Conservation (phyloP, 192 early-diverging fungal genomes). For the Umbelopsis ramanniana region DNA sequence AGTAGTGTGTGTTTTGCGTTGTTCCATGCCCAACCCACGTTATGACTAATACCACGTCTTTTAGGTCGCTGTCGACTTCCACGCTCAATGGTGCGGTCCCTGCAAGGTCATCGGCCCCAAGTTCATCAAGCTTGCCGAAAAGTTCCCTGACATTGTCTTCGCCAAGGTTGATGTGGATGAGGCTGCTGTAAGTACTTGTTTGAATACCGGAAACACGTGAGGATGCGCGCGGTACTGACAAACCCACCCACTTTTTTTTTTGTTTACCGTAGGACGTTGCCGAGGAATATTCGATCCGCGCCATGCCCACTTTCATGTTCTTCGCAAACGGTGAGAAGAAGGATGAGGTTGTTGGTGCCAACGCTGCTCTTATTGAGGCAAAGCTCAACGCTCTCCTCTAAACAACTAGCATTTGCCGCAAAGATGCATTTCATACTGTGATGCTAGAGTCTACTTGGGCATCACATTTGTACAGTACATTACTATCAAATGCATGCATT, state of each 20-base stretch:
- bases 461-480: slow-evolving; percentile 8
- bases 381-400: slow-evolving; percentile 29
- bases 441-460: too few species aligned
- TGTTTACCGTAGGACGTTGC: slow-evolving; percentile 44
- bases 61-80: slow-evolving; percentile 78
- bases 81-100: slow-evolving; percentile 87
- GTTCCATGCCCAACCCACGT: not conserved
- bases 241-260: not conserved
- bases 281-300: slow-evolving; percentile 42
- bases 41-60: not conserved
- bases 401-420: not conserved
- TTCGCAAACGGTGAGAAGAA: slow-evolving; percentile 56
- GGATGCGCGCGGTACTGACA: too few species aligned
- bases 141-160: slow-evolving; percentile 63
- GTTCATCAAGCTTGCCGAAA: slow-evolving; percentile 60
- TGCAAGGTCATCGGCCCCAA: slow-evolving; percentile 77
- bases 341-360: slow-evolving; percentile 51
- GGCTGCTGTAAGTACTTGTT: slow-evolving; percentile 43
- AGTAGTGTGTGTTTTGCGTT: too few species aligned
- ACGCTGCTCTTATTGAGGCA: slow-evolving; percentile 27
- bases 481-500: slow-evolving; percentile 12
- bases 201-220: too few species aligned
- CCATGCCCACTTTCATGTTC: slow-evolving; percentile 65
- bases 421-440: slow-evolving; percentile 1
- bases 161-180: slow-evolving; percentile 89